phyloP scores from a whole-genome alignment of 805 yeast species.

The Wickerhamomyces silvicola region DNA sequence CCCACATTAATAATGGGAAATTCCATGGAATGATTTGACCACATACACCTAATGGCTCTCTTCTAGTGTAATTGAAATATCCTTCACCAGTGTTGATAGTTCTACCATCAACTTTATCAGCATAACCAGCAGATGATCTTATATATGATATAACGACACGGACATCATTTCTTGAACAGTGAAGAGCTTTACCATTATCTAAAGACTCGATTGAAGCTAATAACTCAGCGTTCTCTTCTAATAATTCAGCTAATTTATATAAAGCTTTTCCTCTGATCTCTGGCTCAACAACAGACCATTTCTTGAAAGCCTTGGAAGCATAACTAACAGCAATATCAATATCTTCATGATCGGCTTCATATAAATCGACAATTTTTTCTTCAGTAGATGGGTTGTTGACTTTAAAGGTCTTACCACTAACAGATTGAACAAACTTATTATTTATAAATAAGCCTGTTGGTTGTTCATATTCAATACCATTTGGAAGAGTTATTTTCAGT shows the following conservation, averaged over 20 bases:
- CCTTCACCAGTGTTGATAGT: slow-evolving; percentile 42
- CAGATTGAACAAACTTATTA: slow-evolving; percentile 53
- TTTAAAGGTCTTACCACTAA: slow-evolving; percentile 47
- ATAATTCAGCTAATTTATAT: slow-evolving; percentile 41
- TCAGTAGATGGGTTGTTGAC: slow-evolving; percentile 56
- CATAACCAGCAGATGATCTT: slow-evolving; percentile 48
- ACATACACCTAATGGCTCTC: slow-evolving; percentile 65
- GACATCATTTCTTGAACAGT: slow-evolving; percentile 43
- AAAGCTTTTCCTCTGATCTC: slow-evolving; percentile 34
- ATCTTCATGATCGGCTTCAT: slow-evolving; percentile 44
- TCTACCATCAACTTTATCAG: slow-evolving; percentile 45
- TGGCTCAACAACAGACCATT: slow-evolving; percentile 43
- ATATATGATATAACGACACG: slow-evolving; percentile 39
- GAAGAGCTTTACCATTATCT: slow-evolving; percentile 48
- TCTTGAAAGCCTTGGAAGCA: slow-evolving; percentile 60
- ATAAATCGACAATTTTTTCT: slow-evolving; percentile 48
- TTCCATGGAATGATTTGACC: slow-evolving; percentile 72
- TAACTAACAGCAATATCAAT: slow-evolving; percentile 52
- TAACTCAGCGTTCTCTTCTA: slow-evolving; percentile 41
- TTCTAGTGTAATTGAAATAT: slow-evolving; percentile 48
- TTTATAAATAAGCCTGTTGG: slow-evolving; percentile 64
- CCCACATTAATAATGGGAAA: slow-evolving; percentile 61
- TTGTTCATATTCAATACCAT: slow-evolving; percentile 48
- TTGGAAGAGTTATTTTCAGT: slow-evolving; percentile 39
- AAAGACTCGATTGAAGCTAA: slow-evolving; percentile 44